Conservation (phyloP, 1,139 yeast genomes). For the Sugiyamaella castrensis region DNA sequence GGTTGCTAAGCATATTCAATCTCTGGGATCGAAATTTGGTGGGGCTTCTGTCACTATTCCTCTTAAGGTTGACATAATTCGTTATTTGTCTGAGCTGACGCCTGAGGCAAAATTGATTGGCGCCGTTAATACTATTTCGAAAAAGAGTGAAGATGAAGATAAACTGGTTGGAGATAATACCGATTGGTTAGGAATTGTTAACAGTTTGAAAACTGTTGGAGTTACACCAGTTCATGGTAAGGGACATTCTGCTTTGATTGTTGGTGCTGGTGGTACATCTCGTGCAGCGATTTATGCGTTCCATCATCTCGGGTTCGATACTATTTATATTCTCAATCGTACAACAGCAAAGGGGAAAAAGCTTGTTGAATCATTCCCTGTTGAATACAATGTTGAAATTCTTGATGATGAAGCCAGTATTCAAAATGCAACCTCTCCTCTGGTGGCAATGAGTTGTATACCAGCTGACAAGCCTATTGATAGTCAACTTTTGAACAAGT, state of each 20-base stretch:
- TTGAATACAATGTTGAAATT: constrained; percentile 55
- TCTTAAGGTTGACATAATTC: constrained; percentile 72
- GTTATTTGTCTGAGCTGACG: constrained; percentile 54
- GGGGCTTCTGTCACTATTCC: constrained; percentile 94
- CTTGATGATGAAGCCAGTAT: constrained; percentile 44
- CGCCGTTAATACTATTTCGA: constrained; percentile 86
- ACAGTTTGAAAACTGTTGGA: constrained; percentile 54
- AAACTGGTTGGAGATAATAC: constrained; percentile 82
- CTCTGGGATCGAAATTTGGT: constrained; percentile 62
- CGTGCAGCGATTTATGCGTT: constrained; percentile 93
- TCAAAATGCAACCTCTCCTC: constrained; percentile 39
- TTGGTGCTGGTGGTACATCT: constrained; percentile 98
- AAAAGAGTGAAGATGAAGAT: constrained; percentile 39
- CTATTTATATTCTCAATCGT: constrained; percentile 79
- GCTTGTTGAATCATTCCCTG: constrained; percentile 61
- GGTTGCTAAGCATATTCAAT: constrained; percentile 44
- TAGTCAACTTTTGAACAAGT: constrained; percentile 44
- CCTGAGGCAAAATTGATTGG: constrained; percentile 78
- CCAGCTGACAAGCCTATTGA: constrained; percentile 86
- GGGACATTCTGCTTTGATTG: constrained; percentile 45
- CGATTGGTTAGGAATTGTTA: constrained; percentile 87
- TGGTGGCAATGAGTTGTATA: constrained; percentile 75
- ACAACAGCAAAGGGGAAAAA: constrained; percentile 63
- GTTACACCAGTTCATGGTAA: constrained; percentile 44
- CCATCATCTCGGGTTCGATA: constrained; percentile 69